These are phyloP conservation scores for Cyclostephanos invisitatus DNA, from an alignment of 108 stramenopile species.

Conservation along the genomic window DNA sequence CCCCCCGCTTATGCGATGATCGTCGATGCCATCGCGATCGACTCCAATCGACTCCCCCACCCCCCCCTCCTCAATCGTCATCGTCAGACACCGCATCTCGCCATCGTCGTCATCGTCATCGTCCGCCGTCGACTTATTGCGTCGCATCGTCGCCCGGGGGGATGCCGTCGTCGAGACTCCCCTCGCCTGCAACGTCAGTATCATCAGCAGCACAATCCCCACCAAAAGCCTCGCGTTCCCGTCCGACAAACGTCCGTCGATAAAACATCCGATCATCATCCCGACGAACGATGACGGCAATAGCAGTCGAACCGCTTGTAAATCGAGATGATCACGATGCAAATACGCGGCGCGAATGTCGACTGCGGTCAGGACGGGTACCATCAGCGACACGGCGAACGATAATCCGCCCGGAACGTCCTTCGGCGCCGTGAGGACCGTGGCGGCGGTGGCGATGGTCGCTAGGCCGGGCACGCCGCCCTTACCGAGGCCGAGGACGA, in stretches of 20 bases:
- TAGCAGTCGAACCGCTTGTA: slow-evolving; percentile 39
- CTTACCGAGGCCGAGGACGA: slow-evolving; percentile 55
- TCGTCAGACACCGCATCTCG: not conserved
- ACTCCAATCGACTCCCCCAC: slow-evolving; percentile 18
- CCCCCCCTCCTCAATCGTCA: no score
- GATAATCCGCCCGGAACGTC: slow-evolving; percentile 42
- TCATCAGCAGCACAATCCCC: slow-evolving; percentile 45
- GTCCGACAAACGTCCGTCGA: slow-evolving; percentile 47
- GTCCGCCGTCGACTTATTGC: no score
- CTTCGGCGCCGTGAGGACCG: slow-evolving; percentile 51
- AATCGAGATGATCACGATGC: slow-evolving; percentile 40
- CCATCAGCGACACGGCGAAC: slow-evolving; percentile 54
- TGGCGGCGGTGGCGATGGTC: slow-evolving; percentile 52
- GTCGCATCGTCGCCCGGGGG: no score
- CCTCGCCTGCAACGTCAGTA: slow-evolving; percentile 46
- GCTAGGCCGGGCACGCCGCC: slow-evolving; percentile 61
- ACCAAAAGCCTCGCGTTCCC: slow-evolving; percentile 45
- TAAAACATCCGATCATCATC: slow-evolving; percentile 48
- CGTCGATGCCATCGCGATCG: not conserved
- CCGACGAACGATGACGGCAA: slow-evolving; percentile 51
- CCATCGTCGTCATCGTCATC: no score
- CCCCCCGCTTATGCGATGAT: no score
- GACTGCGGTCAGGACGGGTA: slow-evolving; percentile 56
- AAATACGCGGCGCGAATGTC: slow-evolving; percentile 53
- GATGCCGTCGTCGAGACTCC: not conserved